Evolutionary conservation across 257 asterid species (phyloP).

Genomic region (Striga asiatica): DNA sequence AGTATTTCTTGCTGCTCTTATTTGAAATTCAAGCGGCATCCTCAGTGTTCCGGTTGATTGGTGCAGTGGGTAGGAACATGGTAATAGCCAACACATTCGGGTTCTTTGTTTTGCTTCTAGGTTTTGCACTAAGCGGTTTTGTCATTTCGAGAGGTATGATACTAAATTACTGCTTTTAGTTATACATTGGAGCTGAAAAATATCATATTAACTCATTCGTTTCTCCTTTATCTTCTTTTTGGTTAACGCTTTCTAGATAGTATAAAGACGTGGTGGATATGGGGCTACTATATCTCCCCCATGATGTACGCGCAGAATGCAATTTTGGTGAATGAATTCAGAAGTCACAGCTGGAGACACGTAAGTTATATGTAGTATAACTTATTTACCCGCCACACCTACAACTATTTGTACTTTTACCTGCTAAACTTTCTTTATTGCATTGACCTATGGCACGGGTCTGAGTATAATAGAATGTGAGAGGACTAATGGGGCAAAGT

Average conservation of each 20-base stretch:
- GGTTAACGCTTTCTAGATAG: conserved; percentile 14
- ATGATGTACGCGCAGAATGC: conserved; percentile 42
- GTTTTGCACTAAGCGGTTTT: conserved; percentile 58
- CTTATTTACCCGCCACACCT: too few species aligned
- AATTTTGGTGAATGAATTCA: conserved; percentile 35
- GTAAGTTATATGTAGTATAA: conserved; percentile 20
- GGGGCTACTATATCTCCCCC: conserved; percentile 31
- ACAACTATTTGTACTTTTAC: too few species aligned
- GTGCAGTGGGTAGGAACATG: conserved; percentile 56
- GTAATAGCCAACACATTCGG: conserved; percentile 54
- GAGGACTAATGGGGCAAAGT: too few species aligned
- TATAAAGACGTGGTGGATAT: conserved; percentile 32
- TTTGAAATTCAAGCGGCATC: conserved; percentile 32
- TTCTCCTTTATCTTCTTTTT: background rate
- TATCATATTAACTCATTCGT: background rate
- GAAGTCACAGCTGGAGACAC: conserved; percentile 36
- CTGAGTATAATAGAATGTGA: too few species aligned
- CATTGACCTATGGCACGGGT: too few species aligned
- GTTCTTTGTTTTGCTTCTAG: conserved; percentile 39
- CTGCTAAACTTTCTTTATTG: too few species aligned
- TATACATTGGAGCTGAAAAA: background rate
- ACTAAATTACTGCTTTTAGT: background rate
- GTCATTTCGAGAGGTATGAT: conserved; percentile 48
- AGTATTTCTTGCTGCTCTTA: conserved; percentile 43
- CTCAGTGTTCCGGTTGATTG: conserved; percentile 48